phyloP scores from a whole-genome alignment of 2,329 filamentous ascomycete genomes.

The Aspergillus alliaceus region DNA sequence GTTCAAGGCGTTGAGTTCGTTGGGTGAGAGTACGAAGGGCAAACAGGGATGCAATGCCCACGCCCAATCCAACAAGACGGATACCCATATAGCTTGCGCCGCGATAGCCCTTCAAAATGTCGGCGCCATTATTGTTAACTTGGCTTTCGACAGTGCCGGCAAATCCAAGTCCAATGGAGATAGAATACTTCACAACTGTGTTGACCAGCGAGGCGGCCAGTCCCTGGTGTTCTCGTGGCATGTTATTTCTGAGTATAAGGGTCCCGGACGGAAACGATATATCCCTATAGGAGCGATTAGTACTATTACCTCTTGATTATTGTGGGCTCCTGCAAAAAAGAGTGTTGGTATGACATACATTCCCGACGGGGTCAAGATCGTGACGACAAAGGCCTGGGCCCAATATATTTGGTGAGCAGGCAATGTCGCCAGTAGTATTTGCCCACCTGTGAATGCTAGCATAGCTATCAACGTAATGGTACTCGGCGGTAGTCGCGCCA shows the following conservation, averaged over 20 bases:
- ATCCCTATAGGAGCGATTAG: too few relatives aligned
- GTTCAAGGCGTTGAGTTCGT: too few relatives aligned
- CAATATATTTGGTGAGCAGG: slow-evolving; percentile 13
- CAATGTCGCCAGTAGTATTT: slow-evolving; percentile 10
- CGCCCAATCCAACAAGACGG: too few relatives aligned
- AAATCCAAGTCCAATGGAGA: slow-evolving; percentile 17
- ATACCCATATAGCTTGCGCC: too few relatives aligned
- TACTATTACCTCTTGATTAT: too few relatives aligned
- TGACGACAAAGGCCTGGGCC: slow-evolving; percentile 8
- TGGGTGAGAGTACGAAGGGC: too few relatives aligned
- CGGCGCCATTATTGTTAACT: too few relatives aligned
- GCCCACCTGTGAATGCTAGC: slow-evolving; percentile 8
- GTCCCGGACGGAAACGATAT: slow-evolving; percentile 16
- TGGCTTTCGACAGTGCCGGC: slow-evolving; percentile 13
- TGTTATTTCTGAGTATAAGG: slow-evolving; percentile 10
- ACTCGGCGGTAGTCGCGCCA: slow-evolving; percentile 9
- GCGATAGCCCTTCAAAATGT: too few relatives aligned
- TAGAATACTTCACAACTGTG: slow-evolving; percentile 16
- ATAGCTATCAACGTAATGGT: slow-evolving; percentile 13
- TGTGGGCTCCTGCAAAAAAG: too few relatives aligned
- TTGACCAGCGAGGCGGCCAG: slow-evolving; percentile 10
- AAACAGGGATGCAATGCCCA: too few relatives aligned
- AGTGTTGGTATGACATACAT: too few relatives aligned
- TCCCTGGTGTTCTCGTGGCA: slow-evolving; percentile 13
- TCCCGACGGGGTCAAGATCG: background rate